Evolutionary conservation across 306 rosid species (phyloP).

Genomic region (Acacia acuminata): DNA sequence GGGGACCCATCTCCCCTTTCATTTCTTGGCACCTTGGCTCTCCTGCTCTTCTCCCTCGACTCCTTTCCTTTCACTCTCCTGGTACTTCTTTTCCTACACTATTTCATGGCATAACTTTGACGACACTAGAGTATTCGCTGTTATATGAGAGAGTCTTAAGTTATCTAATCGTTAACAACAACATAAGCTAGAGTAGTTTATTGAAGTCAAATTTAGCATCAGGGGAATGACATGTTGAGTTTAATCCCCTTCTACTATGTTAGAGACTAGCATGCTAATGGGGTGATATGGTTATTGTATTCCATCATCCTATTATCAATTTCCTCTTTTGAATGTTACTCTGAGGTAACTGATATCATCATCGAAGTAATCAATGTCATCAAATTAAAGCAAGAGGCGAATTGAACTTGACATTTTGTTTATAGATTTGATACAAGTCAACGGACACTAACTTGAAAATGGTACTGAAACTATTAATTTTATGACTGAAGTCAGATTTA

Average conservation of each 20-base stretch:
- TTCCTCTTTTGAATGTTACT: conserved; percentile 5
- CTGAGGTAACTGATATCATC: not conserved
- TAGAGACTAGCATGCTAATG: not conserved
- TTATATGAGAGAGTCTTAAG: not conserved
- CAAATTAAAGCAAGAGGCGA: not conserved
- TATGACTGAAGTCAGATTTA: not conserved
- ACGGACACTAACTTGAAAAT: not conserved
- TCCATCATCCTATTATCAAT: not conserved
- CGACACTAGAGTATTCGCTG: not conserved
- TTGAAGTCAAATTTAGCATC: not conserved
- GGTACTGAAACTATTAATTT: not conserved
- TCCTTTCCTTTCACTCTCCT: conserved; percentile 71
- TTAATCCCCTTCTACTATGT: not conserved
- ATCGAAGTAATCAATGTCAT: not conserved
- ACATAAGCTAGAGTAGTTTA: not conserved
- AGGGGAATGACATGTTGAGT: not conserved
- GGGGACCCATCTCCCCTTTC: conserved; percentile 77
- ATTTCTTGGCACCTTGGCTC: conserved; percentile 61
- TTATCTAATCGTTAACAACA: not conserved
- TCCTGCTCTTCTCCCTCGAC: conserved; percentile 53
- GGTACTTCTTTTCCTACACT: conserved; percentile 47
- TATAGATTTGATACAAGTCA: not conserved
- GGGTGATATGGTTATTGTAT: not conserved
- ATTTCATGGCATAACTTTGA: not conserved
- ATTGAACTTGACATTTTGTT: not conserved